phyloP scores from a whole-genome alignment of 192 early-diverging fungal genomes.

The Coemansia sp. region DNA sequence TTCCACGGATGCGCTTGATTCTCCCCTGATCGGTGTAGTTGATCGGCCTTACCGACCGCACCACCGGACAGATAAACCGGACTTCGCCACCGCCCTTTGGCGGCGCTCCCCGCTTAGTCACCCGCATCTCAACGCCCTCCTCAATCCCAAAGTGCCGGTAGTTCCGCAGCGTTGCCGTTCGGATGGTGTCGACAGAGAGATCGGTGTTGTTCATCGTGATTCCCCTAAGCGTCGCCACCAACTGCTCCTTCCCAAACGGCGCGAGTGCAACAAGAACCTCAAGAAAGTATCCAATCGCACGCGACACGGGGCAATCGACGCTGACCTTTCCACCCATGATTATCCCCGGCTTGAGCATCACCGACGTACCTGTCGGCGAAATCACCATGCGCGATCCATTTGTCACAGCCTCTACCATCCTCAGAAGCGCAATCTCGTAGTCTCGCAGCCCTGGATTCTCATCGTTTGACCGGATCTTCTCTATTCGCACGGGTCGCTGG shows the following conservation, averaged over 20 bases:
- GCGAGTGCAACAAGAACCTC: conserved; percentile 89
- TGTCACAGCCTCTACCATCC: conserved; percentile 89
- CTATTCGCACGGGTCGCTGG: conserved; percentile 80
- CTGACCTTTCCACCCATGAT: conserved; percentile 83
- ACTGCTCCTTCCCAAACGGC: conserved; percentile 88
- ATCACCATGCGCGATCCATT: conserved; percentile 95
- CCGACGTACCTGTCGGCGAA: conserved; percentile 84
- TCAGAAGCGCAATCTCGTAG: conserved; percentile 87
- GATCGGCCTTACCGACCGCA: conserved; percentile 75
- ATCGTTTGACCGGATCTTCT: conserved; percentile 85
- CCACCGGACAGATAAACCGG: conserved; percentile 80
- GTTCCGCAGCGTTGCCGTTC: conserved; percentile 86
- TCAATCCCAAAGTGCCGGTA: conserved; percentile 85
- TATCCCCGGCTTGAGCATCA: conserved; percentile 85
- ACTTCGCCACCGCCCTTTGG: conserved; percentile 93
- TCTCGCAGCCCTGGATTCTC: conserved; percentile 87
- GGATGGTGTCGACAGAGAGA: conserved; percentile 85
- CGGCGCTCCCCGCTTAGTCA: conserved; percentile 83
- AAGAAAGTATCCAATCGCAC: conserved; percentile 92
- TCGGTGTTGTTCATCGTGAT: conserved; percentile 95
- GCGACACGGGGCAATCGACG: conserved; percentile 83
- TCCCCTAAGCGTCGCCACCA: conserved; percentile 81
- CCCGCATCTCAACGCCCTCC: conserved; percentile 83
- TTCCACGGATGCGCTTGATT: conserved; percentile 93
- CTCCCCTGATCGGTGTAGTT: conserved; percentile 81